phyloP scores from a whole-genome alignment of 345 rosid species.

The Syzygium oleosum region DNA sequence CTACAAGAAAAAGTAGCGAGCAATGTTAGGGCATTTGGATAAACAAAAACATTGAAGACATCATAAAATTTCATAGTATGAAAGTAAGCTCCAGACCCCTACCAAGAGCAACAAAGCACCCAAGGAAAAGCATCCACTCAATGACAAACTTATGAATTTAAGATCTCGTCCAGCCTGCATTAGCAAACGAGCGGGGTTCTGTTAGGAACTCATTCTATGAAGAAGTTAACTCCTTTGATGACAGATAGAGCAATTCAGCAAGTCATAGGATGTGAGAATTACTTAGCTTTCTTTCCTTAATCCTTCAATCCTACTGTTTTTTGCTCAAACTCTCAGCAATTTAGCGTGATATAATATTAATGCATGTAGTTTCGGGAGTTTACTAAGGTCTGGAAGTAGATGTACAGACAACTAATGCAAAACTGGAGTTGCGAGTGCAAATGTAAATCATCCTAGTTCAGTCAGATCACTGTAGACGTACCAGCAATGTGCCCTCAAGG shows the following conservation, averaged over 20 bases:
- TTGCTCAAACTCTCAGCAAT: background rate
- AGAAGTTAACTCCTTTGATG: background rate
- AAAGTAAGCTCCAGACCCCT: background rate
- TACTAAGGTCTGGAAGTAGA: background rate
- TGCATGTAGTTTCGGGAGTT: background rate
- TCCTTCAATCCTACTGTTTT: background rate
- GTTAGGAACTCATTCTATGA: background rate
- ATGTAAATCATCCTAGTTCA: background rate
- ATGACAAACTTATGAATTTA: slow-evolving; percentile 56
- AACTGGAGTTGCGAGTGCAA: background rate
- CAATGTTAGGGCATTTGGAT: background rate
- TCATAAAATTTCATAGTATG: background rate
- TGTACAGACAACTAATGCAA: background rate
- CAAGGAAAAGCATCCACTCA: slow-evolving; percentile 56
- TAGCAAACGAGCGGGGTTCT: background rate
- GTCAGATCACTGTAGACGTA: slow-evolving; percentile 10
- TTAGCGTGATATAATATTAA: background rate
- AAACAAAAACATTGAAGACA: background rate
- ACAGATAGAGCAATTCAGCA: background rate
- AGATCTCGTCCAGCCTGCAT: slow-evolving; percentile 85
- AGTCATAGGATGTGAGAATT: background rate
- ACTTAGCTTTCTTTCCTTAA: background rate
- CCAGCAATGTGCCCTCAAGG: slow-evolving; percentile 88
- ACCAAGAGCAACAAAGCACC: slow-evolving; percentile 56
- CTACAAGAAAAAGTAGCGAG: slow-evolving; percentile 10